Evolutionary conservation across 371 early-diverging fungal species (phyloP), one percentile per base, ranked within the genome.

Genomic region (Astathelohania contejeani): DNA sequence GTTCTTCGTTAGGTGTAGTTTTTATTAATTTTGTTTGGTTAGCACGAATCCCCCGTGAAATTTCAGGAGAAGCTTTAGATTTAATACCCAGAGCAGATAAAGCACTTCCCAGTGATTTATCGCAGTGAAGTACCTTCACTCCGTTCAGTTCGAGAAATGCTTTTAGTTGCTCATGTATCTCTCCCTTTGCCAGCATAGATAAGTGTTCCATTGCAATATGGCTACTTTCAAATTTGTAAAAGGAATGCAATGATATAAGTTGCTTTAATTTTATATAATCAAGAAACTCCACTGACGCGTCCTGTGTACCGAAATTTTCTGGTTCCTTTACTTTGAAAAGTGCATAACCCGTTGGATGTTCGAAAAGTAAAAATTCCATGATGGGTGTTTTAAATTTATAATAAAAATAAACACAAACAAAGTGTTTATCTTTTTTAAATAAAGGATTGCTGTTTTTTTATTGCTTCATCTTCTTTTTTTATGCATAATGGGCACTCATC

Each of bases 1-100:
- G 82, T 48, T 89, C 72, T 72, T 91, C 92, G 22, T 52, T 37
- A 49, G 84, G 85, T 19, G 3, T 9, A 2, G 9, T 16, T 46
- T 46, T 62, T 20, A 56, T 24, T 23, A 69, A 40, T 56, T 62
- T 57, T 12, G 1, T 0, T 12, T 51, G 38, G 26, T 60, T 53
- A 9, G 7, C 9, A 46, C 55, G 28, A 37, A 69, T 61, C 38
- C 58, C 65, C 27, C 69, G 29, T 19, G 37, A 27, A n/a, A 69
- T 53, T 23, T 49, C 48, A 16, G 28, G 23, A 35, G 51, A 48
- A 6, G 25, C 14, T 52, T 61, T 58, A 7, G 39, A 32, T 49
- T 52, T 37, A 22, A 65, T 58, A 3, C 43, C 27, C 12, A 57
- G 10, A 20, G 0, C 18, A 22, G 58, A 29, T 16, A 64, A 47